Evolutionary conservation across 106 monocot species (phyloP), one percentile per base, ranked within the genome.

Genomic region (Ottelia alismoides): DNA sequence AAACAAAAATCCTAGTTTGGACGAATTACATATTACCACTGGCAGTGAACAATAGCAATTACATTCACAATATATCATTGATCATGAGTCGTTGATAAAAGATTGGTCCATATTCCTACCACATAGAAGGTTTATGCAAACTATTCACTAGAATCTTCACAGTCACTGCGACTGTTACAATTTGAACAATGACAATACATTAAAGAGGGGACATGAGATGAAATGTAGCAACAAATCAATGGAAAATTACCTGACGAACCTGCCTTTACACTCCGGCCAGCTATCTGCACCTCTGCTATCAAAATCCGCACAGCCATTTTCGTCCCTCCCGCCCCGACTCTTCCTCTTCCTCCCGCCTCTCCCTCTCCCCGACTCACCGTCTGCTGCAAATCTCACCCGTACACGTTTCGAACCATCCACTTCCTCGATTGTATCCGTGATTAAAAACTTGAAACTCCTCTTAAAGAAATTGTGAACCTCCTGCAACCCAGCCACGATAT

Each of bases 391-490:
- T 58, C 98, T 79, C 69, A 98, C 82, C 58, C 98, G 70, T 2
- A 98, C 47, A 25, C 88, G 55, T 60, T 77, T 98, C 40, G 61
- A 26, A 55, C 58, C 31, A 21, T 49, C 76, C n/a, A 63, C 35
- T 27, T 57, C 88, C 51, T 90, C 89, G 20, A 98, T 79, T 2
- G 85, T 90, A 31, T 98, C 98, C 17, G 98, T 98, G 26, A 86
- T 74, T 25, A 98, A 58, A 24, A 82, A 79, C 54, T 80, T 89
- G 64, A 98, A 79, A 52, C 73, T 85, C 63, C 73, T 88, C 82
- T 98, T 98, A 74, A 98, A 90, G 62, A 98, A 98, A 20, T 82
- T 85, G 72, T 98, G 98, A 19, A 98, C 77, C 43, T 85, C 85
- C 98, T 98, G 49, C 35, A 10, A 47, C 9, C n/a, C n/a, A n/a